Base-by-base conservation (phyloP, 768 basidiomycete species). In the Leucogyrophana mollusca region DNA sequence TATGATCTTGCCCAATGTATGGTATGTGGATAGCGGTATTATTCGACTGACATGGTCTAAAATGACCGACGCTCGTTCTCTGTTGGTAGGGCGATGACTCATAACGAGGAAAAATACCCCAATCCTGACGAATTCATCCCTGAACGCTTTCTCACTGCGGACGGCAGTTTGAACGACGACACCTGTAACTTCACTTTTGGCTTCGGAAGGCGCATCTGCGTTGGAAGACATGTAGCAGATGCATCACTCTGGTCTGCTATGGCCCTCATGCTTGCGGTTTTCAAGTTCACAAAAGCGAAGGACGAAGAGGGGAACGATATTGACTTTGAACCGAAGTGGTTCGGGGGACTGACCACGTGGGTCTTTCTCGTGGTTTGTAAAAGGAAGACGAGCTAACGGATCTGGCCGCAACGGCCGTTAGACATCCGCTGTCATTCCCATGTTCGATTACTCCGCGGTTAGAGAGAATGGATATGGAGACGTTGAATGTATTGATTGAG, bases 111-210 rank as follows among this genome's bases (percentile, higher is more conserved):
- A 6, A 54, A 66, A 11, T 76, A 70, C 44, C 46, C 57, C 0
- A 51, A 73, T 40, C 68, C 74, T 0, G 46, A 60, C 5, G 49
- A 39, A 10, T 76, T 72, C 55, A 50, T 56, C 9, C 75, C 74
- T 4, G 62, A 65, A 13, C 51, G 69, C 8, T 72, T 63, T 47
- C 60, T 65, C 13, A 25, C 34, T 10, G 9, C 20, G 5, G 17
- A 43, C 14, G 47, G 47, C 8, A 27, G 16, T 18, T n/a, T 66
- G 23, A 43, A 20, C 2, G 24, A 56, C 70, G 3, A 70, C 61
- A 39, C 51, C 72, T 14, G 33, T 49, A 6, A 21, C 33, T n/a
- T 42, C 21, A 34, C 40, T 33, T 55, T 52, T 27, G 52, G 52
- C n/a, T 52, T 53, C 24, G 53, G 52, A 11, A 38, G 52, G 20